Conservation (phyloP, 768 basidiomycete species). For the Solioccasus polychromus region DNA sequence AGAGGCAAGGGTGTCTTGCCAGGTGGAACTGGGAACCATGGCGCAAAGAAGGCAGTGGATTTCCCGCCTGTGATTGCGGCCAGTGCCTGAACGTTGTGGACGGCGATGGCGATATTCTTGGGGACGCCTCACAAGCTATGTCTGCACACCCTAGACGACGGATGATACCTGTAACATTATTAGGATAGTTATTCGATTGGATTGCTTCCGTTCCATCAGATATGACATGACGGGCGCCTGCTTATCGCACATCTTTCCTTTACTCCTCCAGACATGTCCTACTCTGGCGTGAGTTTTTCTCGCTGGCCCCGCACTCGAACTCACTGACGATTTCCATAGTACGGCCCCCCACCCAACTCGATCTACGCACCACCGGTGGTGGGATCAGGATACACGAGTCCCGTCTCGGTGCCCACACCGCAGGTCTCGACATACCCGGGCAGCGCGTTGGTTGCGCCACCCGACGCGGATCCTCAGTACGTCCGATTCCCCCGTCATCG, state of each 20-base stretch:
- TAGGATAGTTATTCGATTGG: slow-evolving; percentile 23
- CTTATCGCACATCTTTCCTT: slow-evolving; percentile 8
- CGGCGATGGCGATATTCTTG: no score
- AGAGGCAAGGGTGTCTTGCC: slow-evolving; percentile 10
- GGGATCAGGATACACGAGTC: slow-evolving; percentile 4
- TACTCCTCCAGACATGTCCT: slow-evolving; percentile 15
- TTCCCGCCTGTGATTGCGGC: slow-evolving; percentile 36
- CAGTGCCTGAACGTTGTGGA: slow-evolving; percentile 25
- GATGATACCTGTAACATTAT: slow-evolving; percentile 37
- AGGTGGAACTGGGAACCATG: slow-evolving; percentile 11
- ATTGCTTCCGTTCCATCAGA: background rate
- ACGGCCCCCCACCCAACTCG: slow-evolving; percentile 7
- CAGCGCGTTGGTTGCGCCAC: slow-evolving; percentile 22
- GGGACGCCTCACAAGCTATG: slow-evolving; percentile 3
- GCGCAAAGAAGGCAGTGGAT: slow-evolving; percentile 24
- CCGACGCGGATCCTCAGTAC: slow-evolving; percentile 76
- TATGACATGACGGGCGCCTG: background rate
- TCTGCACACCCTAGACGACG: slow-evolving; percentile 1
- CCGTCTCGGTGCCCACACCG: background rate
- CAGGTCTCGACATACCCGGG: slow-evolving; percentile 14
- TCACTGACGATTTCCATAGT: background rate
- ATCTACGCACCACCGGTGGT: slow-evolving; percentile 5
- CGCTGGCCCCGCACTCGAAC: no score
- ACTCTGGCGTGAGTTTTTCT: slow-evolving; percentile 14
- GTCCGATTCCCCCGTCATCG: slow-evolving; percentile 15